phyloP scores from a whole-genome alignment of 1,284 basidiomycete genomes.

The Sanghuangporus baumii region DNA sequence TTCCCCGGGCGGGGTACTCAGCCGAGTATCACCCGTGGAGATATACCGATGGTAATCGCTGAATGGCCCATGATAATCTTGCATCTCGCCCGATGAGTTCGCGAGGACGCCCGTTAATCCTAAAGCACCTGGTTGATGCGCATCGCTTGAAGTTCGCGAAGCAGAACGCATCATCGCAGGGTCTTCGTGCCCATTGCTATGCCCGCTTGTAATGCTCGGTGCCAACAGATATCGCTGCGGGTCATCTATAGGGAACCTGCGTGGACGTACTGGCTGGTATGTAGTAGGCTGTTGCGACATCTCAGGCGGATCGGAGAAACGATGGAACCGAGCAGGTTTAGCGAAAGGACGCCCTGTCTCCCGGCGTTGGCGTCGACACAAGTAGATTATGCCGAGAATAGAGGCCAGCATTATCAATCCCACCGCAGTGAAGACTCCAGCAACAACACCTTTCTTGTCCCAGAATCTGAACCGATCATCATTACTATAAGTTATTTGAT shows the following conservation, averaged over 20 bases:
- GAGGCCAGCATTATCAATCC: slow-evolving; percentile 39
- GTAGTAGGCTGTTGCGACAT: slow-evolving; percentile 12
- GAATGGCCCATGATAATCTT: slow-evolving; percentile 22
- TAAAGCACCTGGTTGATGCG: slow-evolving; percentile 6
- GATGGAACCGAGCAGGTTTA: slow-evolving; percentile 2
- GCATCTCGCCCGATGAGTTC: slow-evolving; percentile 19
- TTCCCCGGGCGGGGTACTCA: slow-evolving; percentile 8
- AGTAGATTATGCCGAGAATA: slow-evolving; percentile 30
- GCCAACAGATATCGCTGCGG: slow-evolving; percentile 15
- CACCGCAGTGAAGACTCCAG: slow-evolving; percentile 50
- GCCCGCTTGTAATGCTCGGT: slow-evolving; percentile 15
- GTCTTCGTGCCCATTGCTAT: slow-evolving; percentile 6
- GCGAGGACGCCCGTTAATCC: slow-evolving; percentile 24
- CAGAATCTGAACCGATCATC: slow-evolving; percentile 39
- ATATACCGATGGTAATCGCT: slow-evolving; percentile 21
- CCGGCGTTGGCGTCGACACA: slow-evolving; percentile 35
- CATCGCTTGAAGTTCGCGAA: neutral
- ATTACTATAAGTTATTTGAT: neutral
- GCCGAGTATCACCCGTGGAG: slow-evolving; percentile 14
- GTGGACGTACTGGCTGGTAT: slow-evolving; percentile 2
- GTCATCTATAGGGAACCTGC: slow-evolving; percentile 1
- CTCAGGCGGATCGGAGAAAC: neutral
- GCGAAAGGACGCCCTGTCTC: neutral
- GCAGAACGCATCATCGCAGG: neutral
- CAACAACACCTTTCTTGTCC: slow-evolving; percentile 46